Percentiles rank a stretch among this genome's conserved stretches.
These are phyloP conservation scores for Cryptosporidium meleagridis DNA, from an alignment of 169 alveolate genomes.

Conservation along the genomic window DNA sequence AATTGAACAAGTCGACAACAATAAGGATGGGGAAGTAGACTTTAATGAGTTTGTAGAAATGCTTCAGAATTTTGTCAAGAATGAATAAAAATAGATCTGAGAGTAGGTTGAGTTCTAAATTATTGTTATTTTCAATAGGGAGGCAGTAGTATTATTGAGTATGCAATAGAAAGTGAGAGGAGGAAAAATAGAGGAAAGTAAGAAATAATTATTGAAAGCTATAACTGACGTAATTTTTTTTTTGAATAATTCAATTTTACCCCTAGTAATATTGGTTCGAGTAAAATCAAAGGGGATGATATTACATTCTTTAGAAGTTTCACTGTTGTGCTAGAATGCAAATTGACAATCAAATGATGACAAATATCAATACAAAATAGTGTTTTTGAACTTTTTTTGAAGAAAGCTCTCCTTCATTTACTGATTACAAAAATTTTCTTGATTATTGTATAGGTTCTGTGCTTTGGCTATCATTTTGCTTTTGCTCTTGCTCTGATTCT, in stretches of 20 bases:
- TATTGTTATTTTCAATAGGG: background rate
- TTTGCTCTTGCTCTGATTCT: background rate
- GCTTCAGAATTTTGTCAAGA: slow-evolving; percentile 81
- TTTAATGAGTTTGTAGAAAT: slow-evolving; percentile 92
- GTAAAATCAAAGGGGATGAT: background rate
- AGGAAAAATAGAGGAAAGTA: background rate
- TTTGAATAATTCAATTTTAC: background rate
- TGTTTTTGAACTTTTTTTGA: no score
- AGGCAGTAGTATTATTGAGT: no score
- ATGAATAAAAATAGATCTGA: background rate
- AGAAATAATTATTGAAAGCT: background rate
- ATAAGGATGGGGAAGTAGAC: slow-evolving; percentile 93
- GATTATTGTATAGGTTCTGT: background rate
- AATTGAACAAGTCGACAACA: slow-evolving; percentile 89
- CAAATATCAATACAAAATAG: background rate
- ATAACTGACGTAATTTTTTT: background rate
- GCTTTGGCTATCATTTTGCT: background rate
- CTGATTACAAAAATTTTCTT: background rate
- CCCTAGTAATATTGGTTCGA: background rate
- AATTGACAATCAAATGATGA: background rate
- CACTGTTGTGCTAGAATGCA: background rate
- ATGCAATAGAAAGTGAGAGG: background rate
- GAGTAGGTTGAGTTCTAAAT: background rate
- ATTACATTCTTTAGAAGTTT: no score
- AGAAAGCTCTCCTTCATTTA: background rate